These are phyloP conservation scores for Pseudonitzschia delicatissima DNA, from an alignment of 108 stramenopile species.

Conservation along the genomic window DNA sequence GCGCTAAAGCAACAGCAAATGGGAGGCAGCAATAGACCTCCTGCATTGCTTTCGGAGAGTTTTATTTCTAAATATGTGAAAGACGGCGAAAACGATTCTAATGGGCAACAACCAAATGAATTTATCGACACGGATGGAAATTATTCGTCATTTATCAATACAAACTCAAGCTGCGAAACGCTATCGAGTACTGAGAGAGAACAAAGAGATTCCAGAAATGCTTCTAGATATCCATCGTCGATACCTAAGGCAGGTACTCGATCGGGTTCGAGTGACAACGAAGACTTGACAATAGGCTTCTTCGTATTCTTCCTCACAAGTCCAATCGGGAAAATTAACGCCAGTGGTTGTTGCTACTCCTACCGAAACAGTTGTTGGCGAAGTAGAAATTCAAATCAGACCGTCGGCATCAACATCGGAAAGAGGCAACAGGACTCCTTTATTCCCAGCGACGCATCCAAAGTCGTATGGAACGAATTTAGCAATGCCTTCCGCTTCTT, in stretches of 20 bases:
- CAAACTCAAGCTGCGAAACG: background rate
- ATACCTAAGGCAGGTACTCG: no score
- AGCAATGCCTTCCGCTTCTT: background rate
- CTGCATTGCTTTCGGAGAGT: background rate
- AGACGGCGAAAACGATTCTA: background rate
- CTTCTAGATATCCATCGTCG: background rate
- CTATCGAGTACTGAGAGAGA: background rate
- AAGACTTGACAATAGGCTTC: conserved; percentile 4
- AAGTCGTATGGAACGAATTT: background rate
- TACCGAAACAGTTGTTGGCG: background rate
- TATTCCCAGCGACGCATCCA: background rate
- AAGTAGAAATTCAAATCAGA: conserved; percentile 8
- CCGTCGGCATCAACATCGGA: background rate
- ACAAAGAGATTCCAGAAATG: background rate
- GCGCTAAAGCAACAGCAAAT: background rate
- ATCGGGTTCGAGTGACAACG: no score
- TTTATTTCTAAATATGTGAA: background rate
- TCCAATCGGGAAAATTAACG: background rate
- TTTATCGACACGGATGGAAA: background rate
- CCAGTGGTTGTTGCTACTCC: background rate
- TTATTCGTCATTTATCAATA: background rate
- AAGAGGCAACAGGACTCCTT: background rate
- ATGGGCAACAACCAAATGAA: no score
- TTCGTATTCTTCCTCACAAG: conserved; percentile 1
- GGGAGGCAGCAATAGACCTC: background rate